A percentile compares a stretch with the other conserved stretches of the same genome.
Evolutionary conservation across 2,329 filamentous ascomycete species (phyloP).

Genomic region (Epicoccum sorghinum): DNA sequence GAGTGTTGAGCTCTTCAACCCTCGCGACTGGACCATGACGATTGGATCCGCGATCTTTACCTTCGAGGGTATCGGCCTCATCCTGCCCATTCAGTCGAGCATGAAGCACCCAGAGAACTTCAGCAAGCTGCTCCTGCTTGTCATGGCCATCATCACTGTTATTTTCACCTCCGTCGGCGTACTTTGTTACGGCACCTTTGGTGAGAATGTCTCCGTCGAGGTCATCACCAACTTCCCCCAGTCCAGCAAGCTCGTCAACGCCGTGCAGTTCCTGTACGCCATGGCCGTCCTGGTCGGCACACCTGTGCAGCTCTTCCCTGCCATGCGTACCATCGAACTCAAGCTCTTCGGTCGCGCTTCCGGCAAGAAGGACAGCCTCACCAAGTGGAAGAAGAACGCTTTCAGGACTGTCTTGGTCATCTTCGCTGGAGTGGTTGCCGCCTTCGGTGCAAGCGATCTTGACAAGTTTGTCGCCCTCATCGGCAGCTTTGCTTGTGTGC

Average conservation of each 20-base stretch:
- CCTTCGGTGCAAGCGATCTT: conserved; percentile 70
- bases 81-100: conserved; percentile 76
- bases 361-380: conserved; percentile 67
- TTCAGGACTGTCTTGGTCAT: conserved; percentile 65
- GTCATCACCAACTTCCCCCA: conserved; percentile 80
- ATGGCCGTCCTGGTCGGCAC: conserved; percentile 75
- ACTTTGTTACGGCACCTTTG: conserved; percentile 77
- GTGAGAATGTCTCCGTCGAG: conserved; percentile 70
- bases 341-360: conserved; percentile 69
- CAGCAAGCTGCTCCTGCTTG: conserved; percentile 66
- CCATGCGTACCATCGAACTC: conserved; percentile 73
- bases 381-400: conserved; percentile 79
- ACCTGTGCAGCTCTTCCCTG: conserved; percentile 77
- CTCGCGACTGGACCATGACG: conserved; percentile 70
- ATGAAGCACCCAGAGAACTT: conserved; percentile 75
- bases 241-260: conserved; percentile 72
- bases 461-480: conserved; percentile 78
- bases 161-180: conserved; percentile 75
- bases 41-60: conserved; percentile 78
- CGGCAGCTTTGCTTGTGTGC: conserved; percentile 75
- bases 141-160: conserved; percentile 76
- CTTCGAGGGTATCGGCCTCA: conserved; percentile 78
- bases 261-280: conserved; percentile 76
- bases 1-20: conserved; percentile 73
- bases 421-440: conserved; percentile 65